Base-by-base conservation (phyloP, 2,329 filamentous ascomycete genomes). In the Ascochyta pisi region DNA sequence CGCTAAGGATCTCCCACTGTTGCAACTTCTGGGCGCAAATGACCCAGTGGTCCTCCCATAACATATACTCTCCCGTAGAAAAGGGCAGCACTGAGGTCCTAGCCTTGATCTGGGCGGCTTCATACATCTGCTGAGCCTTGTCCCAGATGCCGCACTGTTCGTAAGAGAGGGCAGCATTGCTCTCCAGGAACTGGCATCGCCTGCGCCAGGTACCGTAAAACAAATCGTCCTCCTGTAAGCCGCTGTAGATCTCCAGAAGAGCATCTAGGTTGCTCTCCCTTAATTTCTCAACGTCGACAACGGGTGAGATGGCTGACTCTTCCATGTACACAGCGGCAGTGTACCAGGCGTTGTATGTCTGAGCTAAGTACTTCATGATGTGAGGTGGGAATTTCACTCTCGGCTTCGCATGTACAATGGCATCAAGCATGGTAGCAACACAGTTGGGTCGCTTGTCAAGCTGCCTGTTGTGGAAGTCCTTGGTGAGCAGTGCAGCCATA, bases 71-170 rank as follows among this genome's bases (percentile, higher is more conserved):
- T 29, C 89, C 92, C 67, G 96, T 91, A 1, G 94, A 96, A 76
- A 97, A 98, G 0, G 95, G 94, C 58, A 98, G 87, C n/a, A 94
- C 91, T 47, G 93, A 95, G 0, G 94, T 98, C 42, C 96, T 87
- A 40, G 96, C 95, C 76, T 98, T 99, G 74, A 99, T 92, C 76
- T 99, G 96, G 0, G 96, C 95, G 52, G 89, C 89, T 76, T 99
- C 95, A 75, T 98, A 99, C 80, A 97, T 89, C 70, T 91, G 90
- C 78, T 99, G 96, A 1, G 96, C 93, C 77, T 98, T 98, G 69
- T 99, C 95, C 96, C 95, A 99, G 86, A 98, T 96, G 43, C 95
- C 95, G 67, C 96, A 96, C 73, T 99, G 96, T 78, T 99, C 96
- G 67, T 97, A 99, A 0, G 95, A 99, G 7, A 99, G 81, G 1